phyloP scores from a whole-genome alignment of 371 early-diverging fungal species.

The Choanephora cucurbitarum region DNA sequence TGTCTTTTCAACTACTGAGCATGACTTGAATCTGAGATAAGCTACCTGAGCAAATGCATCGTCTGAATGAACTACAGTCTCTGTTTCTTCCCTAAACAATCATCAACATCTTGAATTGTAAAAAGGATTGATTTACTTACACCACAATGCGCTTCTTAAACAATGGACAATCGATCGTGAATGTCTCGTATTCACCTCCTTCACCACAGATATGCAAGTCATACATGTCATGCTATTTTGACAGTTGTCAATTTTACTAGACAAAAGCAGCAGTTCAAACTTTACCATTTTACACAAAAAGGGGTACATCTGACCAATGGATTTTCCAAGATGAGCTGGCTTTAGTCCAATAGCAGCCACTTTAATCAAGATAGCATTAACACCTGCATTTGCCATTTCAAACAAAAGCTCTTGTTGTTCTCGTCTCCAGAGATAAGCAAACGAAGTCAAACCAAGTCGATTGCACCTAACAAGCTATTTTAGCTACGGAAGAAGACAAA shows the following conservation, averaged over 20 bases:
- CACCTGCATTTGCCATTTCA: constrained; percentile 90
- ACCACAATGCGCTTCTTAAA: constrained; percentile 80
- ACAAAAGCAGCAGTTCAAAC: not conserved
- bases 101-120: not conserved
- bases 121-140: constrained; percentile 40
- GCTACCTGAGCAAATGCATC: constrained; percentile 86
- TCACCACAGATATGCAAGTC: constrained; percentile 97
- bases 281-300: constrained; percentile 69
- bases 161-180: constrained; percentile 97
- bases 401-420: constrained; percentile 85
- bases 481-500: too few species aligned
- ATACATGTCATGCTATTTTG: constrained; percentile 67
- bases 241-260: too few species aligned
- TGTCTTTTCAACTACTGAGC: constrained; percentile 62
- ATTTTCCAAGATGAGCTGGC: constrained; percentile 74
- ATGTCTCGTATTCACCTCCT: constrained; percentile 99
- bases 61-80: constrained; percentile 76
- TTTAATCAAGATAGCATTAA: constrained; percentile 92
- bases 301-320: constrained; percentile 79
- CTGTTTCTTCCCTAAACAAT: constrained; percentile 62
- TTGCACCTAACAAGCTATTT: constrained; percentile 61
- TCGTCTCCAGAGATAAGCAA: constrained; percentile 95
- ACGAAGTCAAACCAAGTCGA: constrained; percentile 78
- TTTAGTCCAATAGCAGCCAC: constrained; percentile 91
- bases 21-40: constrained; percentile 68